phyloP scores from a whole-genome alignment of 768 basidiomycete species.

The Podaxis mareebaensis region DNA sequence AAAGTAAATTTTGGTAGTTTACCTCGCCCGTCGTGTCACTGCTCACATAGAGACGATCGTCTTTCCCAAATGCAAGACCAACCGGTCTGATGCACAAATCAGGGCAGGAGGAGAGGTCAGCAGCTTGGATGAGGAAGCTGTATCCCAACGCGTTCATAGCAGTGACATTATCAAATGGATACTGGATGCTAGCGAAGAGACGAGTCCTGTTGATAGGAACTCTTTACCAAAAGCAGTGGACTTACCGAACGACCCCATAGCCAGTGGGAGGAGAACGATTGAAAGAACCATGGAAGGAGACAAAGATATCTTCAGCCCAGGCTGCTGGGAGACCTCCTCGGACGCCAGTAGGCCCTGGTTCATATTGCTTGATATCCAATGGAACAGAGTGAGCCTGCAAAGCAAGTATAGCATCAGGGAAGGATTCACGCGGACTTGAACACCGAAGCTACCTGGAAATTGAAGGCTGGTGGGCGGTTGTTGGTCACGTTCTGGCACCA shows the following conservation, averaged over 20 bases:
- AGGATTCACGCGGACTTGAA: background rate
- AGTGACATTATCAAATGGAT: slow-evolving; percentile 21
- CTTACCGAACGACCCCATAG: slow-evolving; percentile 45
- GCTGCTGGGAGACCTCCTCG: slow-evolving; percentile 26
- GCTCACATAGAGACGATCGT: slow-evolving; percentile 38
- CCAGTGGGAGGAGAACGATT: slow-evolving; percentile 43
- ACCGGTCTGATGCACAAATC: slow-evolving; percentile 46
- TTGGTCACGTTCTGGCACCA: slow-evolving; percentile 36
- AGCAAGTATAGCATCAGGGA: background rate
- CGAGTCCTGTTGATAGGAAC: background rate
- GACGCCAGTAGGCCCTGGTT: background rate
- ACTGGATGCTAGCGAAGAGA: slow-evolving; percentile 25
- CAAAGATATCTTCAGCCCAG: slow-evolving; percentile 36
- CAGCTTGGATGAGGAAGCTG: slow-evolving; percentile 39
- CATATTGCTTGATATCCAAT: slow-evolving; percentile 46
- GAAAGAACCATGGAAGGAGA: slow-evolving; percentile 48
- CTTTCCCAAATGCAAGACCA: slow-evolving; percentile 38
- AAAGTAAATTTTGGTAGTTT: slow-evolving; percentile 3
- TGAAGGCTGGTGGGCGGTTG: slow-evolving; percentile 38
- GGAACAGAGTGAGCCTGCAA: slow-evolving; percentile 47
- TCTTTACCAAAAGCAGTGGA: background rate
- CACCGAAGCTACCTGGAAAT: slow-evolving; percentile 35
- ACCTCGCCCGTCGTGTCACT: slow-evolving; percentile 47
- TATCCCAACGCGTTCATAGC: slow-evolving; percentile 19
- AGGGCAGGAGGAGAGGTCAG: slow-evolving; percentile 38